phyloP scores from a whole-genome alignment of 225 moss, liverwort and hornwort species.

The Sphagnum contortum region DNA sequence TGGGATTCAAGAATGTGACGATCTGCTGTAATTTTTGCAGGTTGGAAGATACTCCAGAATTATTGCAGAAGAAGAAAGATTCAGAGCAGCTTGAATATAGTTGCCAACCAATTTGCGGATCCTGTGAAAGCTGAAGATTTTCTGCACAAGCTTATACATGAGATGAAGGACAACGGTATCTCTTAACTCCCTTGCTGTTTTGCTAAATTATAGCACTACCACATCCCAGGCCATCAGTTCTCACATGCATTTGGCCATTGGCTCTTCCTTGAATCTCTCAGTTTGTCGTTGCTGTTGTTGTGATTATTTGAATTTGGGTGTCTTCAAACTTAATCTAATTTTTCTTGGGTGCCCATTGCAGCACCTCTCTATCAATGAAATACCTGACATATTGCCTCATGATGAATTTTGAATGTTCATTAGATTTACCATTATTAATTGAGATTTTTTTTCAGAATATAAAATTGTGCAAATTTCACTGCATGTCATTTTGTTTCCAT shows the following conservation, averaged over 20 bases:
- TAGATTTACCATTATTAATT: too few relatives aligned
- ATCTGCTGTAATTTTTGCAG: too few relatives aligned
- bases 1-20: too few relatives aligned
- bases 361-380: too few relatives aligned
- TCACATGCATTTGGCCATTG: constrained; percentile 29
- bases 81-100: constrained; percentile 60
- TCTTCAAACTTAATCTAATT: too few relatives aligned
- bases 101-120: constrained; percentile 62
- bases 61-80: constrained; percentile 77
- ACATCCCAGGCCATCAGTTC: constrained; percentile 46
- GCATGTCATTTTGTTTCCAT: too few relatives aligned
- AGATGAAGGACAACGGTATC: constrained; percentile 80
- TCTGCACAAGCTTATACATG: constrained; percentile 66
- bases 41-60: constrained; percentile 69
- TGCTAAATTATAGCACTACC: constrained; percentile 50
- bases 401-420: too few relatives aligned
- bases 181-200: constrained; percentile 53
- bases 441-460: too few relatives aligned
- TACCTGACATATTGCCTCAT: too few relatives aligned
- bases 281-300: background rate
- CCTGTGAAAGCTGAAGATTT: constrained; percentile 71
- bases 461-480: too few relatives aligned
- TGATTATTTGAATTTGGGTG: background rate
- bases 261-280: background rate
- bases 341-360: too few relatives aligned